Conservation (phyloP, 805 yeast species). For the Grigorovia humatica region DNA sequence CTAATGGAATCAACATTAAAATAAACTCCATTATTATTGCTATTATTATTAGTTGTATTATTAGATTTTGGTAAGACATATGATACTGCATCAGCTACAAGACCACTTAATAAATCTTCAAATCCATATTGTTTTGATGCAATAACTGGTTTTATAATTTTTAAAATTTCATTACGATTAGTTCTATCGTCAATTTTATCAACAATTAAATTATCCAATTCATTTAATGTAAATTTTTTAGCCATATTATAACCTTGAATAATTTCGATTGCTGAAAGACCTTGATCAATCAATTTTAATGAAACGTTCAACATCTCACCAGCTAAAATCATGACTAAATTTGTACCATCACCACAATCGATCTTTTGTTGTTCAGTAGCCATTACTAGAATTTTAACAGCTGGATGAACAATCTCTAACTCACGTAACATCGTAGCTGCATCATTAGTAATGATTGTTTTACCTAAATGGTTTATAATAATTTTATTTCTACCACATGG, state of each 20-base stretch:
- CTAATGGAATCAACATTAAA: conserved; percentile 92
- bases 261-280: conserved; percentile 85
- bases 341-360: conserved; percentile 96
- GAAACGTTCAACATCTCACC: conserved; percentile 85
- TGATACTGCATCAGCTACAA: conserved; percentile 79
- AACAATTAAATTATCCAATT: conserved; percentile 55
- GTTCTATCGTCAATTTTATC: conserved; percentile 41
- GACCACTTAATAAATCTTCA: conserved; percentile 64
- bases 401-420: conserved; percentile 92
- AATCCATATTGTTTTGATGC: conserved; percentile 89
- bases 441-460: conserved; percentile 84
- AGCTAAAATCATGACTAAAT: conserved; percentile 81
- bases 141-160: conserved; percentile 76
- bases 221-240: conserved; percentile 57
- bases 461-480: conserved; percentile 79
- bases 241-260: conserved; percentile 89
- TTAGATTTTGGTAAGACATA: conserved; percentile 48
- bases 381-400: conserved; percentile 91
- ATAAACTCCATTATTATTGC: conserved; percentile 11
- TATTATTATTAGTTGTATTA: too few species aligned
- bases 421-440: conserved; percentile 97
- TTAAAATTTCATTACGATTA: conserved; percentile 46
- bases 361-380: conserved; percentile 94
- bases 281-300: conserved; percentile 73
- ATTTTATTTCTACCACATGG: conserved; percentile 97